Evolutionary conservation across 139 green algal genomes (phyloP).

Genomic region (Auxenochlorella pyrenoidosa): DNA sequence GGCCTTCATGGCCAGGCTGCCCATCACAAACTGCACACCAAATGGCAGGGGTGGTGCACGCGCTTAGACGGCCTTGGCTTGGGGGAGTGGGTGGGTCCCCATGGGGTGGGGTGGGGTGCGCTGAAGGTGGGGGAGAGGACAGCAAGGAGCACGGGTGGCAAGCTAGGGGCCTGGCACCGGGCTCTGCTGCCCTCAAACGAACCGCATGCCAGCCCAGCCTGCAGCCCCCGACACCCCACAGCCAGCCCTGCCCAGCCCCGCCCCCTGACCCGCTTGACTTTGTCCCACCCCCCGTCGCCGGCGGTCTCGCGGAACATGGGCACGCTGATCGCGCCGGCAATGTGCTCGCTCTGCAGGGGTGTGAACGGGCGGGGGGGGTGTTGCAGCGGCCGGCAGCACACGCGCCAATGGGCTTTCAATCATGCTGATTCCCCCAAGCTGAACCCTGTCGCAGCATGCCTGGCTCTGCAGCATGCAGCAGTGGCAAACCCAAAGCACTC

Average conservation of each 20-base stretch:
- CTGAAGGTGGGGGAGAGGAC: no score
- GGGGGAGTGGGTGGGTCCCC: no score
- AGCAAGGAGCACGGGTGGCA: no score
- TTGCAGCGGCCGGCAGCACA: background rate
- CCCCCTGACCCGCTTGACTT: conserved; percentile 64
- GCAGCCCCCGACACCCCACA: no score
- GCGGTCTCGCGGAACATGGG: conserved; percentile 66
- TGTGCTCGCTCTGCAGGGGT: conserved; percentile 33
- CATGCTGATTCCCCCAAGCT: background rate
- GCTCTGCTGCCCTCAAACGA: no score
- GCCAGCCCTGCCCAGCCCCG: no score
- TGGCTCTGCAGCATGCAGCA: no score
- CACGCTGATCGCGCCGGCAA: conserved; percentile 65
- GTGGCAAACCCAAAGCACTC: background rate
- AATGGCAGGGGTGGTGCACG: background rate
- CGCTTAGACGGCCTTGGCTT: background rate
- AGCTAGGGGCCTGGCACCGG: no score
- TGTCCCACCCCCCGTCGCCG: conserved; percentile 63
- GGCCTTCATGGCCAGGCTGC: conserved; percentile 67
- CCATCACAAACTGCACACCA: conserved; percentile 60
- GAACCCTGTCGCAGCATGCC: background rate
- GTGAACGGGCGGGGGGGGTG: background rate
- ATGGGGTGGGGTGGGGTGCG: no score
- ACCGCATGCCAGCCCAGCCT: no score
- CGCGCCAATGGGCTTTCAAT: background rate